Base-by-base conservation (phyloP, 495 filamentous ascomycete species). In the Penicillium soppii region DNA sequence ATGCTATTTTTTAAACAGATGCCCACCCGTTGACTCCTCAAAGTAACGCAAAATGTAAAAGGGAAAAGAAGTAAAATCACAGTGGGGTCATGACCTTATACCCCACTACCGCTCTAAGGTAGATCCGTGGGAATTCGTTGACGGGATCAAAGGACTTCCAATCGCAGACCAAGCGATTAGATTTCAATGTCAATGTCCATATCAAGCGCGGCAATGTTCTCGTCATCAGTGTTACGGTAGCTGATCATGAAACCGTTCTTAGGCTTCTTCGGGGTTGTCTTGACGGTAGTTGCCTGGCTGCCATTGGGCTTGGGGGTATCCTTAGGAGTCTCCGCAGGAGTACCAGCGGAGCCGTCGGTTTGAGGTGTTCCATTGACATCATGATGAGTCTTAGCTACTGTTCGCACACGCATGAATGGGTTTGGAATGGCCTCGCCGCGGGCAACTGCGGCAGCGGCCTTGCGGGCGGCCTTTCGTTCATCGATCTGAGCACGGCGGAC, bases 401-500 rank as follows among this genome's bases (percentile, higher is more conserved):
- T 86, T 55, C 76, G 80, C 33, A 87, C 78, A 29, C 84, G 81
- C 53, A 83, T 74, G 52, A 83, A 85, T 2, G 76, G 72, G 61
- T 88, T 81, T 8, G 71, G 56, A 33, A 70, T 48, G 4, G 71
- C 68, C 47, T 78, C 76, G 40, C 82, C 80, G 22, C 82, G 79
- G 37, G 76, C 79, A 37, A 82, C 65, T 13, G 77, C 81, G 10
- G 75, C 77, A 17, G 81, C 66, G 9, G 75, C 79, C 57, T 84
- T 76, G 22, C 83, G 78, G n/a, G 79, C 78, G 9, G 78, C 79
- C 35, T 80, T 79, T 13, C 85, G 77, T 73, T 97, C 92, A 53
- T 82, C 82, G 19, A 94, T 70, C 66, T 95, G 88, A 5, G 92
- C 91, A 66, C 87, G 86, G 43, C 92, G 89, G 7, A 95, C 84